These are phyloP conservation scores for Xylaria sp. DNA, from an alignment of 2,329 filamentous ascomycete genomes.

Conservation along the genomic window DNA sequence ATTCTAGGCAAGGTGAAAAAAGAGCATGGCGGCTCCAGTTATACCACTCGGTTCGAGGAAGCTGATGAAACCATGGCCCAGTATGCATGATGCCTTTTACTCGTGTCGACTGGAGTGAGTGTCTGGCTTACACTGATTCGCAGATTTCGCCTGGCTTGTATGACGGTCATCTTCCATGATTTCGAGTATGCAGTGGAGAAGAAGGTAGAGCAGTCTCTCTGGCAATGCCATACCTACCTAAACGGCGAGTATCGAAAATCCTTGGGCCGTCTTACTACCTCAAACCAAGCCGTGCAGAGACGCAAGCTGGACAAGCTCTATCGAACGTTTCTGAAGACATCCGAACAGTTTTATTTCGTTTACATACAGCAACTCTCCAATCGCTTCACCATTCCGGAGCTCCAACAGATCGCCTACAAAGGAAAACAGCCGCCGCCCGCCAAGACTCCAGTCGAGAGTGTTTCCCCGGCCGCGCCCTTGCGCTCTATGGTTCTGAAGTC, in stretches of 20 bases:
- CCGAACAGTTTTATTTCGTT: conserved; percentile 81
- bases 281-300: conserved; percentile 54
- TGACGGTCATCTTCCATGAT: conserved; percentile 67
- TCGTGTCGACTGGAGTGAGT: conserved; percentile 3
- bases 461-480: conserved; percentile 40
- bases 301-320: conserved; percentile 80
- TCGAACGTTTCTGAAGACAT: conserved; percentile 76
- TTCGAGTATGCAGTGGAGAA: conserved; percentile 59
- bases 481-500: conserved; percentile 60
- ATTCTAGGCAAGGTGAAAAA: conserved; percentile 27
- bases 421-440: conserved; percentile 38
- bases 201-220: conserved; percentile 66
- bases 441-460: conserved; percentile 42
- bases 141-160: conserved; percentile 66
- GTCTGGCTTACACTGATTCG: conserved; percentile 19
- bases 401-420: conserved; percentile 40
- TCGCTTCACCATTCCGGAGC: conserved; percentile 50
- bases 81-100: conserved; percentile 22
- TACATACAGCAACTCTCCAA: conserved; percentile 73
- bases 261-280: conserved; percentile 50
- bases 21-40: conserved; percentile 27
- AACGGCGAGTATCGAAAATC: conserved; percentile 72
- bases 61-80: conserved; percentile 31
- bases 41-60: conserved; percentile 30
- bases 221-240: conserved; percentile 71